These are phyloP conservation scores for Blastobotrys attinorum DNA, from an alignment of 805 yeast genomes.

Conservation along the genomic window DNA sequence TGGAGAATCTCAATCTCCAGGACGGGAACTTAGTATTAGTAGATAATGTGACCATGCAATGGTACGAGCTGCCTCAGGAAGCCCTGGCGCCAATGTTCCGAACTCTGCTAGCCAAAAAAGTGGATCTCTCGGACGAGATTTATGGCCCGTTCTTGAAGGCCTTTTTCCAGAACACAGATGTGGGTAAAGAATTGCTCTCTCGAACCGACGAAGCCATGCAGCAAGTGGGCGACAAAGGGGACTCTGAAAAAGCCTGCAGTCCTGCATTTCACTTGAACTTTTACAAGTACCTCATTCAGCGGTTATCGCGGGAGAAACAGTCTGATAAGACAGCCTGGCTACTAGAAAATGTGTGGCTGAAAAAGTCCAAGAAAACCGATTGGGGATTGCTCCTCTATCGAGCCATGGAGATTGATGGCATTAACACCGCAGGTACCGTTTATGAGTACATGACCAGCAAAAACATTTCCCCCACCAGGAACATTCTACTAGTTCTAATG, in stretches of 20 bases:
- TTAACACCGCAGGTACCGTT: slow-evolving; percentile 18
- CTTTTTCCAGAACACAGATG: slow-evolving; percentile 9
- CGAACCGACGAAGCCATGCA: slow-evolving; percentile 1
- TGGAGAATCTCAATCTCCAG: too few species aligned
- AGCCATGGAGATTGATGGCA: slow-evolving; percentile 21
- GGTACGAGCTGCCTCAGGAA: neutral
- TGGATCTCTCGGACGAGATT: slow-evolving; percentile 1
- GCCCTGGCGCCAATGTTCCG: neutral
- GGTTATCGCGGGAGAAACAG: slow-evolving; percentile 8
- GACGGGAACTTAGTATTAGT: too few species aligned
- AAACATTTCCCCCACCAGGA: slow-evolving; percentile 11
- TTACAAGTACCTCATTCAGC: slow-evolving; percentile 7
- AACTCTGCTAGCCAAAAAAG: neutral
- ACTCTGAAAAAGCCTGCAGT: neutral
- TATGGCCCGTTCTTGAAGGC: slow-evolving; percentile 3
- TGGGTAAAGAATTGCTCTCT: slow-evolving; percentile 7
- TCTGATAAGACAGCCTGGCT: slow-evolving; percentile 8
- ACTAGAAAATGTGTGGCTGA: slow-evolving; percentile 10
- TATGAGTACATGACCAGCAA: slow-evolving; percentile 14
- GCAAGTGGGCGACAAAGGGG: too few species aligned
- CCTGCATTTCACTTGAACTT: slow-evolving; percentile 7
- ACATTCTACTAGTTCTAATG: slow-evolving; percentile 10
- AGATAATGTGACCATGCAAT: too few species aligned
- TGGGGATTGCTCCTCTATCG: slow-evolving; percentile 17
- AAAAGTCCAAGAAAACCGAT: neutral